Conservation (phyloP, 495 filamentous ascomycete species). For the Bryoglossum gracile region DNA sequence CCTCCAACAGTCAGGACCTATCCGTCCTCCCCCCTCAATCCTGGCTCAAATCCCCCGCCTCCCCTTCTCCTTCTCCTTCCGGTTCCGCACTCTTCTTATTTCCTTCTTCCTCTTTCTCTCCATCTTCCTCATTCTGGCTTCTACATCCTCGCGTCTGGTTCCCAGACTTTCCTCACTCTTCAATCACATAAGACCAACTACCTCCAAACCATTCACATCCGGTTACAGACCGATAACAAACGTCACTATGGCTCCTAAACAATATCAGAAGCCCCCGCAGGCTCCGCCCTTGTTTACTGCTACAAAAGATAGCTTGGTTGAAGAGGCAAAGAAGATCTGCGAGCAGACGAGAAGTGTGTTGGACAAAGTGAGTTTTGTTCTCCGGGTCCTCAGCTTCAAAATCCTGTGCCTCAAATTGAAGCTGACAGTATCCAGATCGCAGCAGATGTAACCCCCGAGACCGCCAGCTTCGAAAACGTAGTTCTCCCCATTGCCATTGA, state of each 20-base stretch:
- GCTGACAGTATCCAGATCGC: slow-evolving; percentile 40
- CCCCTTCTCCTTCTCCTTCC: slow-evolving; percentile 10
- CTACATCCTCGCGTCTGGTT: slow-evolving; percentile 44
- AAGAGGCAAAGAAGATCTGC: slow-evolving; percentile 70
- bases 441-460: slow-evolving; percentile 52
- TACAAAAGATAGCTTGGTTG: slow-evolving; percentile 66
- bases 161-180: slow-evolving; percentile 59
- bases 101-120: slow-evolving; percentile 54
- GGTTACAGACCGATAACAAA: slow-evolving; percentile 35
- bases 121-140: slow-evolving; percentile 68
- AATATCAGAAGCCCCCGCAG: slow-evolving; percentile 69
- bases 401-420: background rate
- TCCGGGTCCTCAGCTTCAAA: background rate
- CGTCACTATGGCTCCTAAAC: slow-evolving; percentile 57
- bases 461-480: slow-evolving; percentile 60
- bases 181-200: slow-evolving; percentile 31
- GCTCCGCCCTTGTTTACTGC: slow-evolving; percentile 79
- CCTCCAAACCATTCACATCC: background rate
- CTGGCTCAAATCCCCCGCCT: background rate
- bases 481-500: slow-evolving; percentile 58
- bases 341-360: slow-evolving; percentile 59
- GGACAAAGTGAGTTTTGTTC: slow-evolving; percentile 39
- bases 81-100: slow-evolving; percentile 29
- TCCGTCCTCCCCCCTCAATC: no score
- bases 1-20: no score